phyloP scores from a whole-genome alignment of 129 eudicot species.

The Centrapalus pauciflorus region DNA sequence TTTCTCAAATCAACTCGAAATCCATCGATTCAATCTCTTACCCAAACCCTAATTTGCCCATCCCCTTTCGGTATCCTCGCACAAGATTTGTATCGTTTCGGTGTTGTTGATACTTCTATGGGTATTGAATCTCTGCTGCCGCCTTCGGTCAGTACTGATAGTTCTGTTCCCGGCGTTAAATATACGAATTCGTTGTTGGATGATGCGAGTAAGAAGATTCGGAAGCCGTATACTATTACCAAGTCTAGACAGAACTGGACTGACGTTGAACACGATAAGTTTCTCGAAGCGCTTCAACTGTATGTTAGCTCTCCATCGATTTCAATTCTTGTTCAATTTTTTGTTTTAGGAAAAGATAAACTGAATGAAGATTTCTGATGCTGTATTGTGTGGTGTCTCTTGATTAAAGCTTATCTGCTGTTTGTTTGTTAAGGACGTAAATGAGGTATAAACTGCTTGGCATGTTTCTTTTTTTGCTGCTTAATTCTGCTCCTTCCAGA shows the following conservation, averaged over 20 bases:
- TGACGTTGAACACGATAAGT: conserved; percentile 74
- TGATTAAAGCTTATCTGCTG: neutral
- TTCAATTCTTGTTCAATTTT: neutral
- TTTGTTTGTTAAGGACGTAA: neutral
- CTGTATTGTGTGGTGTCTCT: neutral
- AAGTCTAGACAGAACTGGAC: conserved; percentile 85
- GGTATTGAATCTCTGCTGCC: conserved; percentile 20
- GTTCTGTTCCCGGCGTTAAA: conserved; percentile 8
- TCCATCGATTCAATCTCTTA: neutral
- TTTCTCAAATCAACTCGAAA: conserved; percentile 29
- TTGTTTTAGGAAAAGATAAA: neutral
- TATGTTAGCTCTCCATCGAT: conserved; percentile 1
- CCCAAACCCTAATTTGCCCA: conserved; percentile 10
- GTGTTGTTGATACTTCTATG: conserved; percentile 8
- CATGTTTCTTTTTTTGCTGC: neutral
- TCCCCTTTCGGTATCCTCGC: neutral
- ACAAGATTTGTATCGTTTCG: neutral
- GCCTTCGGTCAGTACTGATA: conserved; percentile 14
- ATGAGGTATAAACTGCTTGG: neutral
- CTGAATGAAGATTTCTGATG: neutral
- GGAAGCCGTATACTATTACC: conserved; percentile 75
- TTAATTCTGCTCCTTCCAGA: no score
- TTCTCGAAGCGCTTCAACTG: conserved; percentile 77
- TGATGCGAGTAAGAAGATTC: conserved; percentile 53
- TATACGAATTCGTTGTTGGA: conserved; percentile 24